These are phyloP conservation scores for Carex pumila DNA, from an alignment of 176 grass and related monocot genomes.

Conservation along the genomic window DNA sequence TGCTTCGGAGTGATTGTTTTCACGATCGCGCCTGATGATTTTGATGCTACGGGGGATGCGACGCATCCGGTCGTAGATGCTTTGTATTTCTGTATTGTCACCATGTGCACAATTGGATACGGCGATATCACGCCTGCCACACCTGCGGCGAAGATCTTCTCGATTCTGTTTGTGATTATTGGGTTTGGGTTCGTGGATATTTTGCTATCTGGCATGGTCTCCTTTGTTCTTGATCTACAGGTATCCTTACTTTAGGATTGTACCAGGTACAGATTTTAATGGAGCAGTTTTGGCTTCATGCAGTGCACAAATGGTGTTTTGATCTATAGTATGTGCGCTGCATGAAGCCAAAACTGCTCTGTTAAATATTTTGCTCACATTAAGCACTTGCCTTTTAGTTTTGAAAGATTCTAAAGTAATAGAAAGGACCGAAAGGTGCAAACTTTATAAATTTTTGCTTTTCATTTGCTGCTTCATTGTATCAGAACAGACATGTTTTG, in stretches of 20 bases:
- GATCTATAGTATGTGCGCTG: too few relatives aligned
- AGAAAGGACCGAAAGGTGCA: not conserved
- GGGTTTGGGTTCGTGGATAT: slow-evolving; percentile 88
- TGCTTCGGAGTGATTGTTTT: slow-evolving; percentile 70
- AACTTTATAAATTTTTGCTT: not conserved
- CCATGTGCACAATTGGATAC: slow-evolving; percentile 94
- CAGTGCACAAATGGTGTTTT: too few relatives aligned
- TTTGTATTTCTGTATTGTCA: slow-evolving; percentile 95
- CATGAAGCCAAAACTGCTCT: too few relatives aligned
- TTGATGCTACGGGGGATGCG: slow-evolving; percentile 31
- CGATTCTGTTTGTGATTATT: slow-evolving; percentile 73
- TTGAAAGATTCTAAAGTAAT: not conserved
- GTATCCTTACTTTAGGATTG: not conserved
- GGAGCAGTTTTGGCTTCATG: too few relatives aligned
- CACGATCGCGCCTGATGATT: slow-evolving; percentile 45
- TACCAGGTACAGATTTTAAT: too few relatives aligned
- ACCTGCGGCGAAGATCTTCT: slow-evolving; percentile 76
- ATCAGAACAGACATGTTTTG: not conserved
- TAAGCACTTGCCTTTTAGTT: not conserved
- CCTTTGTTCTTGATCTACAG: slow-evolving; percentile 71
- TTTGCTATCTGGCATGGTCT: slow-evolving; percentile 86
- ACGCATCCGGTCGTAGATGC: slow-evolving; percentile 89
- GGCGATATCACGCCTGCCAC: slow-evolving; percentile 87
- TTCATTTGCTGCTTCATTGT: not conserved
- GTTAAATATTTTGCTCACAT: not conserved